Base-by-base conservation (phyloP, 2,329 filamentous ascomycete species). In the Colletotrichum brevisporum region DNA sequence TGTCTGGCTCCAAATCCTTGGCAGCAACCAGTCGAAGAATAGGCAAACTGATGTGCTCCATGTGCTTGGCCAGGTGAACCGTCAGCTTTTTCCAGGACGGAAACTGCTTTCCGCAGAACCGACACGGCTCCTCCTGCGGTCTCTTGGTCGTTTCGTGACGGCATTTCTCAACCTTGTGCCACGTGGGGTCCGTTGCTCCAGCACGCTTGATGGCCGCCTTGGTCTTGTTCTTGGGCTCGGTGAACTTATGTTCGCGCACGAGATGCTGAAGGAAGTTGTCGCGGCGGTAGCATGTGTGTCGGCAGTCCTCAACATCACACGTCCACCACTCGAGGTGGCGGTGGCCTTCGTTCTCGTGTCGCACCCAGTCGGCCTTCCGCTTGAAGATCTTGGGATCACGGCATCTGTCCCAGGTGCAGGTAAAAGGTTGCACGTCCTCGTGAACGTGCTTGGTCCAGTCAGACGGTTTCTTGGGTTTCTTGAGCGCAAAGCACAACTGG, bases 371-470 rank as follows among this genome's bases (percentile, higher is more conserved):
- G 15, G 95, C 95, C 80, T 97, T 98, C 55, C 94, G 89, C 81
- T 97, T 97, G 84, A 97, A 98, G 43, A 94, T 94, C 80, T 97
- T 97, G 18, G 93, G 90, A 55, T 97, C 94, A 9, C 88, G 88
- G 77, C 95, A 97, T 58, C 89, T 86, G 2, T 92, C 90, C 83
- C 95, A 97, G 0, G 94, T 97, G 80, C 95, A 98, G 3, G 94
- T 97, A 74, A 97, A 97, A 0, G 95, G 95, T 77, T 96, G 93
- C 1, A 97, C 90, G 77, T 98, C 95, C 80, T 97, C 95, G 74
- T 97, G 94, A 1, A 98, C 93, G 76, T 98, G 95, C 78, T 98
- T 97, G 1, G 94, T 97, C 95, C 95, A 98, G 79, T 98, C 95
- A 0, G 94, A 97, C 16, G 94, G 95, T 79, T 97, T 97, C 74